Conservation (phyloP, 805 yeast genomes). For the Wickerhamiella occidentalis region DNA sequence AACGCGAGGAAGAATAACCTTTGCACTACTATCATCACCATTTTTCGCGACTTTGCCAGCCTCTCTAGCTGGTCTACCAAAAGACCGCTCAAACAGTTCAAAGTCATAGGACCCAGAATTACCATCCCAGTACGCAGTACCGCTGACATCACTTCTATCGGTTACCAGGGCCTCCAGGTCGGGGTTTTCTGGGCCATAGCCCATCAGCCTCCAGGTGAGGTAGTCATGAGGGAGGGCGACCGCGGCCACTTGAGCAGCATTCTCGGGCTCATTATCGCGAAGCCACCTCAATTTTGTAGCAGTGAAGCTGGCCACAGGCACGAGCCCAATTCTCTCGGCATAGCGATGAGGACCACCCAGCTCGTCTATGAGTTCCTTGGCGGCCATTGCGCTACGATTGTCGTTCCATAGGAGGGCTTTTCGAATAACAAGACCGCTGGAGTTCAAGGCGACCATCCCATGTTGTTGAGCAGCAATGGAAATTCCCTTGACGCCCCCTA, state of each 20-base stretch:
- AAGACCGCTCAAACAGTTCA: slow-evolving; percentile 19
- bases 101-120: slow-evolving; percentile 15
- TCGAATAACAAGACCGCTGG: slow-evolving; percentile 18
- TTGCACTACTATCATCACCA: neutral
- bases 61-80: slow-evolving; percentile 19
- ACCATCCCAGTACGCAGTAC: slow-evolving; percentile 23
- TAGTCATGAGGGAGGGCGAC: slow-evolving; percentile 23
- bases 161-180: slow-evolving; percentile 20
- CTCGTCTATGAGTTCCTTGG: slow-evolving; percentile 18
- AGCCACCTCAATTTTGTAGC: slow-evolving; percentile 22
- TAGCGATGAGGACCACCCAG: slow-evolving; percentile 20
- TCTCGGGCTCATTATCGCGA: slow-evolving; percentile 21
- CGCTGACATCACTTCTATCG: slow-evolving; percentile 22
- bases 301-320: slow-evolving; percentile 23
- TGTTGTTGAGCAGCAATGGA: slow-evolving; percentile 24
- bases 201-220: slow-evolving; percentile 22
- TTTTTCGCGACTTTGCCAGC: slow-evolving; percentile 12
- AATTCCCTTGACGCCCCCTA: slow-evolving; percentile 20
- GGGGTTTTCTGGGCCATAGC: slow-evolving; percentile 18
- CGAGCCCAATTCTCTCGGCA: slow-evolving; percentile 21
- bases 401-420: slow-evolving; percentile 23
- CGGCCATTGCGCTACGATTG: slow-evolving; percentile 20
- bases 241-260: slow-evolving; percentile 18
- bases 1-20: slow-evolving; percentile 21
- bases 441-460: slow-evolving; percentile 20